A percentile compares a stretch with the other conserved stretches of the same genome.
phyloP scores from a whole-genome alignment of 805 yeast genomes.

The Schwanniomyces sp. region DNA sequence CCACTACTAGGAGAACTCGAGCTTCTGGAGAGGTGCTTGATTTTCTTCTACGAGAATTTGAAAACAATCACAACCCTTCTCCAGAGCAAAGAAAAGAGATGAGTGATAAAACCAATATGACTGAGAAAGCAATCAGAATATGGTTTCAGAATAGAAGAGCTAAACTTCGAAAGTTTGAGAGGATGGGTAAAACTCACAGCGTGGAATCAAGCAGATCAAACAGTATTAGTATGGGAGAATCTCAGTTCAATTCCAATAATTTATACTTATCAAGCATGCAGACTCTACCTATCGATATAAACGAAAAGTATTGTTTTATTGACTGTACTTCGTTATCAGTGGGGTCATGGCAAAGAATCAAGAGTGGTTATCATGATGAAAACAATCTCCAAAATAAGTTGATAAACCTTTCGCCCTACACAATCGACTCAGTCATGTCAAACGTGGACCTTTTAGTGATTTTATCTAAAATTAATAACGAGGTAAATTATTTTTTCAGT shows the following conservation, averaged over 20 bases:
- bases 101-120: conserved; percentile 72
- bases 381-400: conserved; percentile 44
- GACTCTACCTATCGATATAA: conserved; percentile 48
- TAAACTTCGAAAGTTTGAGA: conserved; percentile 66
- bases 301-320: conserved; percentile 66
- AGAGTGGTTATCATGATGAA: conserved; percentile 56
- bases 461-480: conserved; percentile 66
- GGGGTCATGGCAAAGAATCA: conserved; percentile 79
- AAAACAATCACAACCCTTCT: conserved; percentile 71
- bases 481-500: conserved; percentile 75
- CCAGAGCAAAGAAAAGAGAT: conserved; percentile 69
- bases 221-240: conserved; percentile 11
- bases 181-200: conserved; percentile 33
- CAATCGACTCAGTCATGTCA: conserved; percentile 62
- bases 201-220: conserved; percentile 23
- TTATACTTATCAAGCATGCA: conserved; percentile 2
- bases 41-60: conserved; percentile 66
- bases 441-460: conserved; percentile 72
- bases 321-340: conserved; percentile 70
- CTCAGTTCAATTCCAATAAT: conserved; percentile 5
- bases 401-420: conserved; percentile 64
- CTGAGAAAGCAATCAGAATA: conserved; percentile 84
- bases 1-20: conserved; percentile 54
- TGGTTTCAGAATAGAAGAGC: conserved; percentile 94
- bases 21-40: conserved; percentile 82